Percentiles rank a stretch among this genome's conserved stretches.
These are phyloP conservation scores for Ceratocystis lukuohia DNA, from an alignment of 2,329 filamentous ascomycete genomes.

Conservation along the genomic window DNA sequence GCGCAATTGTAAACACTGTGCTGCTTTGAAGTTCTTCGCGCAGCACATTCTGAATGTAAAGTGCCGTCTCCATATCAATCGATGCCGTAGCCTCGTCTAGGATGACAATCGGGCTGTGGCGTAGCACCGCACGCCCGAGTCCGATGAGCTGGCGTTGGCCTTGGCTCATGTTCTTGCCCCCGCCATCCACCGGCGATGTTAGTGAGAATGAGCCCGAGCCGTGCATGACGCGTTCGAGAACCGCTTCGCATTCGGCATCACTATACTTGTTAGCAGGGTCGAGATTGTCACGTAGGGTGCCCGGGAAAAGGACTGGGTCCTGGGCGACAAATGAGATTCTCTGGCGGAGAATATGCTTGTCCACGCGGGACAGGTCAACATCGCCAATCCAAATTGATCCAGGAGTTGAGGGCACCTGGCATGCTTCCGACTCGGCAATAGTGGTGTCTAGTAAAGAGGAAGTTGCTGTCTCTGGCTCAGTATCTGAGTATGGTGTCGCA, in stretches of 20 bases:
- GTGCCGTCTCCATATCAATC: conserved; percentile 46
- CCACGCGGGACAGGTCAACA: conserved; percentile 38
- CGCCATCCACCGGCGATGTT: conserved; percentile 41
- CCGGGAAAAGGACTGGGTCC: conserved; percentile 48
- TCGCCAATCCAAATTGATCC: conserved; percentile 43
- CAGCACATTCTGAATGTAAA: conserved; percentile 43
- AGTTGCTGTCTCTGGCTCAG: not conserved
- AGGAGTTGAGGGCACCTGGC: conserved; percentile 21
- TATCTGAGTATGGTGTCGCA: conserved; percentile 4
- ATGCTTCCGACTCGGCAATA: conserved; percentile 8
- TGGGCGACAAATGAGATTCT: conserved; percentile 51
- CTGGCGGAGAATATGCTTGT: conserved; percentile 42
- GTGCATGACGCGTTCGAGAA: conserved; percentile 41
- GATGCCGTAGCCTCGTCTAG: conserved; percentile 53
- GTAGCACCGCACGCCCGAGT: conserved; percentile 45
- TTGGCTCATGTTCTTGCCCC: conserved; percentile 49
- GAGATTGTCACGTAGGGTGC: conserved; percentile 48
- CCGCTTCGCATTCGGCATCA: conserved; percentile 36
- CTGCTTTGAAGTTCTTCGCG: conserved; percentile 40
- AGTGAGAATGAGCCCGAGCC: conserved; percentile 30
- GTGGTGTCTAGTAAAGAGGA: not conserved
- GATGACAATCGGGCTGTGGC: conserved; percentile 46
- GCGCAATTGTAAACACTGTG: conserved; percentile 55
- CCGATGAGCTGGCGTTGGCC: conserved; percentile 50
- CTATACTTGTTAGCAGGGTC: conserved; percentile 51